phyloP scores from a whole-genome alignment of 2,329 filamentous ascomycete species.

The Monosporascus sp. region DNA sequence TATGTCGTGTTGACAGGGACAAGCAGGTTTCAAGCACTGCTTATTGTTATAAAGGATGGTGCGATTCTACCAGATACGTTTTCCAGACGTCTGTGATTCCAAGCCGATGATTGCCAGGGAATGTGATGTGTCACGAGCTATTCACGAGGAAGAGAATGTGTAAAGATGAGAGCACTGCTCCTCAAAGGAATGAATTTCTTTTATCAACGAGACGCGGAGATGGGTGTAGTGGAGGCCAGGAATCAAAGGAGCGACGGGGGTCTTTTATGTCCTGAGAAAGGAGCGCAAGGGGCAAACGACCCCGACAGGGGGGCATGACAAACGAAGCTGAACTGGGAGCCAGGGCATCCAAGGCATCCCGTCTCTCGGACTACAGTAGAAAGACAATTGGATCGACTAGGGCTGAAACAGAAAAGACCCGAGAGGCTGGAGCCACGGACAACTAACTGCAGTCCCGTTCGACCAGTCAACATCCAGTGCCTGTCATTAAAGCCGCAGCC shows the following conservation, averaged over 20 bases:
- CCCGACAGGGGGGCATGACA: background rate
- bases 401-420: slow-evolving; percentile 12
- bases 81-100: slow-evolving; percentile 4
- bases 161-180: slow-evolving; percentile 31
- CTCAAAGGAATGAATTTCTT: slow-evolving; percentile 23
- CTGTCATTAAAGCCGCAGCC: background rate
- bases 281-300: slow-evolving; percentile 1
- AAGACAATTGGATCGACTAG: slow-evolving; percentile 8
- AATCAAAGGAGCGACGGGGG: slow-evolving; percentile 12
- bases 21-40: background rate
- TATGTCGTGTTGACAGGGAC: background rate
- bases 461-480: background rate
- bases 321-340: background rate
- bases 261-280: slow-evolving; percentile 13
- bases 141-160: slow-evolving; percentile 24
- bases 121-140: slow-evolving; percentile 22
- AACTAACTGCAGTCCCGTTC: background rate
- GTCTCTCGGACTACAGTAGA: background rate
- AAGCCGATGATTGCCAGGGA: slow-evolving; percentile 13
- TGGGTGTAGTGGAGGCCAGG: too few species aligned
- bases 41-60: background rate
- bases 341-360: background rate
- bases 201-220: slow-evolving; percentile 5
- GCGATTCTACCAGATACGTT: slow-evolving; percentile 1
- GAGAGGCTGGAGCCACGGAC: slow-evolving; percentile 1